Evolutionary conservation across 2,329 filamentous ascomycete genomes (phyloP), one percentile per base, ranked within the genome.

Genomic region (Falciphora oryzae): DNA sequence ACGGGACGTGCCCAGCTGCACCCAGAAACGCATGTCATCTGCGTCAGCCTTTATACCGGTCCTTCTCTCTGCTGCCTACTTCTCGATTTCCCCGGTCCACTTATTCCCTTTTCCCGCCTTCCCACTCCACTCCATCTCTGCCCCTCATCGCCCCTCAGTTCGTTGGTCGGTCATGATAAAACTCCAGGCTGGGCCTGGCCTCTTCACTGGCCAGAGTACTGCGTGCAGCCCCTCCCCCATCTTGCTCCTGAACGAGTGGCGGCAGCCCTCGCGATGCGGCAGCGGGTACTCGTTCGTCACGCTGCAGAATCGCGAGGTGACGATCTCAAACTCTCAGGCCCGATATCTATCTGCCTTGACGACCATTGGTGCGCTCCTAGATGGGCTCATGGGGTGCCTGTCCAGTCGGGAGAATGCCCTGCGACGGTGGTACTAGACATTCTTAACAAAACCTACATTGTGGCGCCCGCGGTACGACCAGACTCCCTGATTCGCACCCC

Each of bases 1-100:
- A 63, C 61, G 61, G 61, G 61, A 63, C 61, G 22, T 38, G 44
- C 50, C 61, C 61, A 57, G 61, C 61, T 57, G 44, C 44, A 50
- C 53, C 35, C 28, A 63, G 25, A 14, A 35, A 63, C 61, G 61
- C 61, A 63, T 63, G 61, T 57, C 61, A 63, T 63, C 61, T 63
- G 61, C 61, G 61, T 63, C 61, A 63, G 44, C 60, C 27, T 50
- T n/a, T 50, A 22, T n/a, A n/a, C 22, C 44, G 22, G 44, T n/a
- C 18, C 22, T n/a, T 50, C n/a, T 50, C 14, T n/a, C 22, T n/a
- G 4, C 44, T 50, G 44, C n/a, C 8, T 50, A n/a, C 44, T 50
- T 44, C 38, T 44, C 16, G 2, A 18, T 5, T 11, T 22, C 5
- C 10, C 32, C 22, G 44, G 22, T n/a, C 44, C 44, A 50, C 44